Percentiles rank a stretch among this genome's conserved stretches.
These are phyloP conservation scores for Coprinopsis sp. DNA, from an alignment of 768 basidiomycete genomes.

Conservation along the genomic window DNA sequence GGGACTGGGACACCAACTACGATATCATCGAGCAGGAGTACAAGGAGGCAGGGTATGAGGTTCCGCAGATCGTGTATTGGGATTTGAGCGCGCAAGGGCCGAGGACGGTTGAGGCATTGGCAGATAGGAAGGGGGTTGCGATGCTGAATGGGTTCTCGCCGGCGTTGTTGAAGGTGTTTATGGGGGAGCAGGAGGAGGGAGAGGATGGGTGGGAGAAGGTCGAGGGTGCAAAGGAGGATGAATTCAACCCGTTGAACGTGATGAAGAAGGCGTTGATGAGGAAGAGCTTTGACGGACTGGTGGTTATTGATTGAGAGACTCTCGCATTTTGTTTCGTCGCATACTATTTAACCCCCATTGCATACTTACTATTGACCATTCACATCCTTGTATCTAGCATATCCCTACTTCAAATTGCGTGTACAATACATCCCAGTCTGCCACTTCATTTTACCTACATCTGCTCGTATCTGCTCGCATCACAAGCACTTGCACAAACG, in stretches of 20 bases:
- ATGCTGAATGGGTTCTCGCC: conserved; percentile 68
- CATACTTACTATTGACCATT: no score
- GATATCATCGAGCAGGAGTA: conserved; percentile 53
- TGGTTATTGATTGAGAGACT: conserved; percentile 46
- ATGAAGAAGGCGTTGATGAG: conserved; percentile 45
- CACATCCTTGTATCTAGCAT: no score
- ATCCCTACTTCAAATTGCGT: no score
- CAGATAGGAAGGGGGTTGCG: conserved; percentile 56
- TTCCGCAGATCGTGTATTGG: conserved; percentile 76
- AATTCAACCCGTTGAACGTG: conserved; percentile 36
- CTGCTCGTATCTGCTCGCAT: no score
- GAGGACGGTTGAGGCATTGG: conserved; percentile 42
- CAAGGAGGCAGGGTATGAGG: conserved; percentile 56
- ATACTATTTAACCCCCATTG: no score
- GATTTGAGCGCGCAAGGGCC: conserved; percentile 39
- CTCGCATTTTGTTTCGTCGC: not conserved
- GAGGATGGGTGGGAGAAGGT: conserved; percentile 33
- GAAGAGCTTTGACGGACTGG: conserved; percentile 51
- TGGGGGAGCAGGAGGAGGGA: conserved; percentile 43
- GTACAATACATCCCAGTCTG: no score
- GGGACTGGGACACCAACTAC: conserved; percentile 59
- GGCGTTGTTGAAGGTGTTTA: conserved; percentile 67
- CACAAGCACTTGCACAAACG: no score
- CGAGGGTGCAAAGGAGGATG: conserved; percentile 18
- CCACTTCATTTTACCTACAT: no score